Evolutionary conservation across 495 filamentous ascomycete species (phyloP).

Genomic region (Penicillium parvum): DNA sequence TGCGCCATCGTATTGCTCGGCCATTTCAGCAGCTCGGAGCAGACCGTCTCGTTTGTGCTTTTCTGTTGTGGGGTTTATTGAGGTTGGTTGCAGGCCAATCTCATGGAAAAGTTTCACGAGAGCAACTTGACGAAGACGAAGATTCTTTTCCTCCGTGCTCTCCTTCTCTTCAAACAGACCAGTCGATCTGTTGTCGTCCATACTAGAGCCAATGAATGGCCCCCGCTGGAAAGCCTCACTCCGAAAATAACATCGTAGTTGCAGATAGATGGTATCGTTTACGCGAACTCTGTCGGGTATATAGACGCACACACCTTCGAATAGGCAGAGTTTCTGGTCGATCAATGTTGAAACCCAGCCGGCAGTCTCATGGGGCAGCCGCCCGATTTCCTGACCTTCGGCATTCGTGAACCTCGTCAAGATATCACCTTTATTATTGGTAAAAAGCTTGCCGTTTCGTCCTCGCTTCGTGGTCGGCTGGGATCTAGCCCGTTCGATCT

Average conservation of each 20-base stretch:
- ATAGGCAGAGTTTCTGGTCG: conserved; percentile 83
- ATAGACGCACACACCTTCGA: conserved; percentile 87
- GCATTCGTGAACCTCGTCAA: conserved; percentile 90
- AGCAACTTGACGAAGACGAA: conserved; percentile 82
- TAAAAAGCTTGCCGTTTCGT: conserved; percentile 46
- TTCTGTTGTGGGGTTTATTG: conserved; percentile 67
- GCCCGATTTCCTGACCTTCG: conserved; percentile 76
- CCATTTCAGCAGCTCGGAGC: conserved; percentile 78
- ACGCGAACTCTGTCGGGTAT: conserved; percentile 78
- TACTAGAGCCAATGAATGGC: conserved; percentile 47
- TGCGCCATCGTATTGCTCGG: conserved; percentile 70
- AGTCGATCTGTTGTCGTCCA: conserved; percentile 66
- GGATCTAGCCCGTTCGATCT: conserved; percentile 81
- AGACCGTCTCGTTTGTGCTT: conserved; percentile 77
- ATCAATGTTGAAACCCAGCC: conserved; percentile 90
- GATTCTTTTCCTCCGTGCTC: conserved; percentile 73
- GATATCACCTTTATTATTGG: conserved; percentile 64
- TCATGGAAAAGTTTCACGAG: conserved; percentile 87
- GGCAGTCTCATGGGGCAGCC: conserved; percentile 86
- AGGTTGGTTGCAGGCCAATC: conserved; percentile 73
- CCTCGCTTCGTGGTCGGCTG: conserved; percentile 53
- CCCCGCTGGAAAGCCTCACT: conserved; percentile 64
- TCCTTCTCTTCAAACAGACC: conserved; percentile 78
- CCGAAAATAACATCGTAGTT: conserved; percentile 75
- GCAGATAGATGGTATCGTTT: conserved; percentile 89